Percentiles rank a stretch among this genome's conserved stretches.
Evolutionary conservation across 2,329 filamentous ascomycete species (phyloP).

Genomic region (Penicillium sp.): DNA sequence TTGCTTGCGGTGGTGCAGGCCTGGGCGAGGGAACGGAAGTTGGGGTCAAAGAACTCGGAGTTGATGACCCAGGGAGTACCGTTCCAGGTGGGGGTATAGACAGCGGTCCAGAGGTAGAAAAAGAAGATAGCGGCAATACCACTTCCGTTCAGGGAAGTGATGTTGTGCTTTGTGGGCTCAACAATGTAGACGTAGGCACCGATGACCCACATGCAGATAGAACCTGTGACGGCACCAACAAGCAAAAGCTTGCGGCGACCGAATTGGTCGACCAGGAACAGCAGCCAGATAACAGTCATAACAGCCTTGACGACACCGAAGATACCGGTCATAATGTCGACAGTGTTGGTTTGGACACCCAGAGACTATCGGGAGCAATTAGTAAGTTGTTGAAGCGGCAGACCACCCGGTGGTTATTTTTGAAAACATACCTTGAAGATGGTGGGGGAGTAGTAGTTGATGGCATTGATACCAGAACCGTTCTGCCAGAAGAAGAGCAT

Average conservation of each 20-base stretch:
- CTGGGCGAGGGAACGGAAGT: conserved; percentile 68
- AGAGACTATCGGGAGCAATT: conserved; percentile 41
- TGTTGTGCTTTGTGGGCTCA: conserved; percentile 29
- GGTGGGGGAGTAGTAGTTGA: conserved; percentile 72
- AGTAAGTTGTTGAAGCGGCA: no score
- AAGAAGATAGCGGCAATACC: conserved; percentile 56
- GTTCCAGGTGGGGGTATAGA: conserved; percentile 73
- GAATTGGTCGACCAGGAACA: conserved; percentile 66
- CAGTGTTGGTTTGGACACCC: conserved; percentile 57
- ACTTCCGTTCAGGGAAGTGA: conserved; percentile 21
- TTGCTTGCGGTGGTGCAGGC: conserved; percentile 57
- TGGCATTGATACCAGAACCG: conserved; percentile 73
- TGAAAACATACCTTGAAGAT: conserved; percentile 53
- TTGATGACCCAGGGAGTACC: conserved; percentile 76
- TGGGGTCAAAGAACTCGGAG: conserved; percentile 71
- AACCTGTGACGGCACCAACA: conserved; percentile 61
- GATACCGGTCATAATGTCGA: conserved; percentile 68
- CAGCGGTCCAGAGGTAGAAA: conserved; percentile 72
- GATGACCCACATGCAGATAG: conserved; percentile 38
- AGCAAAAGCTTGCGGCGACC: conserved; percentile 65
- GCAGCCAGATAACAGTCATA: conserved; percentile 66
- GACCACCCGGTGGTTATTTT: no score
- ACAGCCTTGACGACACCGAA: conserved; percentile 74
- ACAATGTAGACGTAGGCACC: conserved; percentile 36
- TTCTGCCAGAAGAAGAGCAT: conserved; percentile 81